A percentile compares a stretch with the other conserved stretches of the same genome.
Evolutionary conservation across 495 filamentous ascomycete genomes (phyloP).

Genomic region (Xylaria intraflava): DNA sequence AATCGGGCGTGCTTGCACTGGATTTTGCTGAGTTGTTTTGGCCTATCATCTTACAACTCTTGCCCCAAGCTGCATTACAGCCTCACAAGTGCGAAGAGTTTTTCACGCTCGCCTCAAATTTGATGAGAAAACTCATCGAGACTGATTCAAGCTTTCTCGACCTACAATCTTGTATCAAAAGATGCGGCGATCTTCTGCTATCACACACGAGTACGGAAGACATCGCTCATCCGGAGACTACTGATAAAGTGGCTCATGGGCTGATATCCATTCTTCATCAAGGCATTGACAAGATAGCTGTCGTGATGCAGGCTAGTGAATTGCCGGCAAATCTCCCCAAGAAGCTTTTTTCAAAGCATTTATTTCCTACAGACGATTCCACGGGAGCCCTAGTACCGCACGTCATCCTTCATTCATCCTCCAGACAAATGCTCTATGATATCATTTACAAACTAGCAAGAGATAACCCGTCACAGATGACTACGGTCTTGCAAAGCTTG

Average conservation of each 20-base stretch:
- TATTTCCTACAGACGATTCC: conserved; percentile 57
- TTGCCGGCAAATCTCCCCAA: conserved; percentile 40
- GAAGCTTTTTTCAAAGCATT: conserved; percentile 57
- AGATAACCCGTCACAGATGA: conserved; percentile 44
- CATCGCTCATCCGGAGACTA: conserved; percentile 41
- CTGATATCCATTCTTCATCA: conserved; percentile 39
- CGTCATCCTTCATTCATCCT: conserved; percentile 46
- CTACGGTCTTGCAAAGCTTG: conserved; percentile 46
- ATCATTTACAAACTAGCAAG: conserved; percentile 56
- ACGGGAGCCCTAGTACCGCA: conserved; percentile 19
- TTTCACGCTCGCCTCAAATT: conserved; percentile 40
- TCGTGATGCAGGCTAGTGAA: conserved; percentile 6
- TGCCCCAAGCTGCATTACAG: conserved; percentile 30
- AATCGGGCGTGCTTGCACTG: conserved; percentile 15
- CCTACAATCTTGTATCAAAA: conserved; percentile 41
- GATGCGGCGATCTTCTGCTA: conserved; percentile 52
- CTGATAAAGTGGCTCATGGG: conserved; percentile 43
- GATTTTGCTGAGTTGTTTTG: conserved; percentile 42
- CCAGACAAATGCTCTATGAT: conserved; percentile 57
- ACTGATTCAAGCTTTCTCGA: conserved; percentile 44
- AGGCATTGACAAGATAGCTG: conserved; percentile 14
- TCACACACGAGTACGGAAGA: conserved; percentile 41
- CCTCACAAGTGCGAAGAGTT: conserved; percentile 38
- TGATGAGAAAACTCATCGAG: conserved; percentile 49
- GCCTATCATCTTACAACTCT: conserved; percentile 39